These are phyloP conservation scores for Diutina mesorugosa DNA, from an alignment of 1,139 yeast genomes.

Conservation along the genomic window DNA sequence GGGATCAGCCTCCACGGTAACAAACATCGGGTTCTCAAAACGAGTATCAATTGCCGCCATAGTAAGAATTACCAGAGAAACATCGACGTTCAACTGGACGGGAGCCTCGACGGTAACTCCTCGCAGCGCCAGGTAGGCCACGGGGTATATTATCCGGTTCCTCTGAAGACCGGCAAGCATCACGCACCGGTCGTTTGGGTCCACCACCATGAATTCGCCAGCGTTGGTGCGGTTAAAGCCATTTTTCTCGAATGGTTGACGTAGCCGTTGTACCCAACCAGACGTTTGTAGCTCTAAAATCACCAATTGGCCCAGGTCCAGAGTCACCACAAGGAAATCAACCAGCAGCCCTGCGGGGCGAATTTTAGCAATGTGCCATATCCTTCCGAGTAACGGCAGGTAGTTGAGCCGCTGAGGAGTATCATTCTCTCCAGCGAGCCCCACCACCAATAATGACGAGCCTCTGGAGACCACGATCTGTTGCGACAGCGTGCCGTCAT, in stretches of 20 bases:
- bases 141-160: constrained; percentile 49
- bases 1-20: constrained; percentile 35
- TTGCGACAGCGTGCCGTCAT: constrained; percentile 36
- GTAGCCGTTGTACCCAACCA: constrained; percentile 12
- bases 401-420: constrained; percentile 27
- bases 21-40: constrained; percentile 60
- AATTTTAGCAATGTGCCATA: constrained; percentile 40
- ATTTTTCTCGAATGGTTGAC: constrained; percentile 62
- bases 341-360: constrained; percentile 37
- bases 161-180: constrained; percentile 63
- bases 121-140: background rate
- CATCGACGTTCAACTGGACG: constrained; percentile 47
- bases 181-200: constrained; percentile 61
- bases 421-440: constrained; percentile 43
- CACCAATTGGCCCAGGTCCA: constrained; percentile 71
- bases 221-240: constrained; percentile 71
- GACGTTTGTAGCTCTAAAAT: constrained; percentile 36
- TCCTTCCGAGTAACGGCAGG: constrained; percentile 45
- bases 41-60: constrained; percentile 59
- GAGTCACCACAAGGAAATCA: constrained; percentile 55
- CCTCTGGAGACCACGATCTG: constrained; percentile 51
- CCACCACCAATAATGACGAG: constrained; percentile 38
- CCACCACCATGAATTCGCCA: constrained; percentile 63
- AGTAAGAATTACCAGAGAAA: constrained; percentile 35
- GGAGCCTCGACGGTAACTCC: constrained; percentile 36